Conservation (phyloP, 306 rosid species). For the Quercus variabilis region DNA sequence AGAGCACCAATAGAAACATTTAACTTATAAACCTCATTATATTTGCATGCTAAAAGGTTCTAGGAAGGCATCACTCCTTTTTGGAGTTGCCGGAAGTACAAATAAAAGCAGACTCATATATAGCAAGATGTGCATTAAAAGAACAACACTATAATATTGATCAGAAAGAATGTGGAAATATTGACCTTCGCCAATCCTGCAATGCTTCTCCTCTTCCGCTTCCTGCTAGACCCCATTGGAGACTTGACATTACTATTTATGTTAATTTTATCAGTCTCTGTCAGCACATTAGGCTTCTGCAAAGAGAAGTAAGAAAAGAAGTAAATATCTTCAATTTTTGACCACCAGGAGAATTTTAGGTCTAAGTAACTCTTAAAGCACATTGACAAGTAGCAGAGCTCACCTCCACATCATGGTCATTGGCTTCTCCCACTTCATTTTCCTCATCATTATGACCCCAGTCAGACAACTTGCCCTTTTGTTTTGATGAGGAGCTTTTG, state of each 20-base stretch:
- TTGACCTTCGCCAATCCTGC: conserved; percentile 72
- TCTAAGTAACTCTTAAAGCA: not conserved
- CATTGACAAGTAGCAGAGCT: conserved; percentile 6
- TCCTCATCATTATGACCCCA: conserved; percentile 33
- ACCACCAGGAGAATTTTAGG: not conserved
- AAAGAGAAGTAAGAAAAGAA: conserved; percentile 31
- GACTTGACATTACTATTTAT: conserved; percentile 40
- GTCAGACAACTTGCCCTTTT: conserved; percentile 45
- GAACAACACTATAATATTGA: not conserved
- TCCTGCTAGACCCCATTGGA: conserved; percentile 47
- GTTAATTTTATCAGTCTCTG: conserved; percentile 38
- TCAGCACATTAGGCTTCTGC: conserved; percentile 50
- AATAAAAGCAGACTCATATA: not conserved
- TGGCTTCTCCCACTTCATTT: conserved; percentile 39
- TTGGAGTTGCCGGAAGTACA: not conserved
- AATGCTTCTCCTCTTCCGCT: conserved; percentile 61
- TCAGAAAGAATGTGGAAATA: conserved; percentile 6
- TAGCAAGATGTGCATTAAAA: not conserved
- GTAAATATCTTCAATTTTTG: conserved; percentile 6
- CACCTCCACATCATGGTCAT: conserved; percentile 52
- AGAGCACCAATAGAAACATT: not conserved
- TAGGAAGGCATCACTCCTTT: not conserved
- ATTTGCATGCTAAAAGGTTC: not conserved
- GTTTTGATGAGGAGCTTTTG: conserved; percentile 36
- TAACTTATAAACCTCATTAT: not conserved